Evolutionary conservation across 768 basidiomycete species (phyloP).

Genomic region (Serendipita sp.): DNA sequence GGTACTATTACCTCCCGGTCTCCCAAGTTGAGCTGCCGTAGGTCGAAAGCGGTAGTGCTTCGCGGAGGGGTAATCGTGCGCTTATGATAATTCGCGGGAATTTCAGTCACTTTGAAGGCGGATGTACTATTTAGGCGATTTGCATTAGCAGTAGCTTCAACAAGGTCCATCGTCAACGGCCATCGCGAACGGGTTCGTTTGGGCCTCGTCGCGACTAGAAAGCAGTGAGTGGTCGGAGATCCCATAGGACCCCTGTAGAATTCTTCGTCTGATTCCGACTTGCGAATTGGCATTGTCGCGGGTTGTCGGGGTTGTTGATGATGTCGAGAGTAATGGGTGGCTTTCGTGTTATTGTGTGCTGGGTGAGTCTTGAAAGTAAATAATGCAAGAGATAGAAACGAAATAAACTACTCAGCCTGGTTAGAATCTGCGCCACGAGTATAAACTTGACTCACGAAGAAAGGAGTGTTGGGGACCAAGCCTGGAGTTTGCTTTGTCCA

Average conservation of each 20-base stretch:
- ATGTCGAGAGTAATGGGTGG: neutral
- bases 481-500: neutral
- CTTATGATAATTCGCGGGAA: neutral
- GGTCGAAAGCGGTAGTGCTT: neutral
- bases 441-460: neutral
- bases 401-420: neutral
- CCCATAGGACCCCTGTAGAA: neutral
- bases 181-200: neutral
- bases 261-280: slow-evolving; percentile 1
- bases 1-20: neutral
- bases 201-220: neutral
- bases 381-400: neutral
- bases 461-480: neutral
- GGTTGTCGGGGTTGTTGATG: neutral
- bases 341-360: neutral
- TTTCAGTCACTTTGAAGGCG: no score
- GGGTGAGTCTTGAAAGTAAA: neutral
- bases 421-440: neutral
- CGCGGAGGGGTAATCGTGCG: neutral
- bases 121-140: neutral
- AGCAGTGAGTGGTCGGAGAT: neutral
- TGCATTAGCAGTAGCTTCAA: neutral
- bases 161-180: neutral
- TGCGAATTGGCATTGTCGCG: neutral
- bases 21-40: neutral